These are phyloP conservation scores for Fusarium globosum DNA, from an alignment of 2,329 filamentous ascomycete species.

Conservation along the genomic window DNA sequence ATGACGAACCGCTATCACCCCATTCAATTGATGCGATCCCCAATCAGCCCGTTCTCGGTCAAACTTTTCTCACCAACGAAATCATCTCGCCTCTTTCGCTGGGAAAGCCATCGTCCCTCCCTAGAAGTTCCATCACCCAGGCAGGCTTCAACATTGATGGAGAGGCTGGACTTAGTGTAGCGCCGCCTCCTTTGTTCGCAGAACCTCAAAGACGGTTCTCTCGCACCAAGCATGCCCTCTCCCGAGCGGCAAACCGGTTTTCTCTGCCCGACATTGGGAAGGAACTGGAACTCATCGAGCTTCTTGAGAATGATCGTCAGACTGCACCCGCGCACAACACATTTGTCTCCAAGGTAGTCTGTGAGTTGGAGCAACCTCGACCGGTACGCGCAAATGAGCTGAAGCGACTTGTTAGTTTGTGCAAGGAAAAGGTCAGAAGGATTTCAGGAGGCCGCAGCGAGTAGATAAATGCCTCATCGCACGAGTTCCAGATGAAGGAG, in stretches of 20 bases:
- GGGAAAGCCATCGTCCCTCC: slow-evolving; percentile 13
- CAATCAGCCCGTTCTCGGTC: slow-evolving; percentile 3
- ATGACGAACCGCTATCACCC: slow-evolving; percentile 3
- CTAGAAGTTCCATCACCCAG: neutral
- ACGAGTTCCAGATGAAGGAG: neutral
- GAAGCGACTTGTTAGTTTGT: slow-evolving; percentile 46
- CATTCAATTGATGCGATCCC: slow-evolving; percentile 13
- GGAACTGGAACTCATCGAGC: neutral
- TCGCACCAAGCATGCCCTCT: neutral
- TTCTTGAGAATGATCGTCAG: slow-evolving; percentile 15
- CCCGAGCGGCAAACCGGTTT: slow-evolving; percentile 1
- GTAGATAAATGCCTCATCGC: slow-evolving; percentile 3
- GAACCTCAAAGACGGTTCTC: slow-evolving; percentile 7
- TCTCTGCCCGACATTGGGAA: slow-evolving; percentile 8
- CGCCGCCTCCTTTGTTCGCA: slow-evolving; percentile 10
- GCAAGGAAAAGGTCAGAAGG: slow-evolving; percentile 41
- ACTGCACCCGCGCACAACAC: slow-evolving; percentile 33
- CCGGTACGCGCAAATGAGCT: slow-evolving; percentile 48
- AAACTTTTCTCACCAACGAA: slow-evolving; percentile 16
- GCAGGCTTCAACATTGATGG: slow-evolving; percentile 41
- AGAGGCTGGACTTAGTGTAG: slow-evolving; percentile 18
- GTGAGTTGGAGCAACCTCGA: slow-evolving; percentile 47
- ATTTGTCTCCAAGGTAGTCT: slow-evolving; percentile 45
- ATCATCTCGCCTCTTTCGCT: slow-evolving; percentile 22
- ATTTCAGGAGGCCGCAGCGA: slow-evolving; percentile 37